Percentiles rank a stretch among this genome's conserved stretches.
These are phyloP conservation scores for Zarea fungicola DNA, from an alignment of 2,329 filamentous ascomycete genomes.

Conservation along the genomic window DNA sequence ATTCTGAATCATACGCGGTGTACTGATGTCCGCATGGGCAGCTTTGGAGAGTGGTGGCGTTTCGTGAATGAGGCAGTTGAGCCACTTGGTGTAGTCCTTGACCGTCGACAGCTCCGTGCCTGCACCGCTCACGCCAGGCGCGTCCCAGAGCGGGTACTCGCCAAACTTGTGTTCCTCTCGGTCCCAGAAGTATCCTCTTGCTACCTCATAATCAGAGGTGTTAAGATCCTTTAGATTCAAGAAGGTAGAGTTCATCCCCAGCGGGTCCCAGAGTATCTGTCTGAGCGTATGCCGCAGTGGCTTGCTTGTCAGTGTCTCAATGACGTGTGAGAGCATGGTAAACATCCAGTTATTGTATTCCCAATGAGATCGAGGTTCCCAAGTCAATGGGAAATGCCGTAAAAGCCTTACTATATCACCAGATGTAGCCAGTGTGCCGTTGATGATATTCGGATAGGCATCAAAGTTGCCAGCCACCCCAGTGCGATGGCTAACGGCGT, in stretches of 20 bases:
- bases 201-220: conserved; percentile 25
- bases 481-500: conserved; percentile 48
- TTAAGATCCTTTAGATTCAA: conserved; percentile 25
- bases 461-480: conserved; percentile 42
- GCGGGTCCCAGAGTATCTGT: conserved; percentile 38
- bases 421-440: conserved; percentile 26
- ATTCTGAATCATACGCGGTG: conserved; percentile 28
- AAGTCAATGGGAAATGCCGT: conserved; percentile 38
- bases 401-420: conserved; percentile 37
- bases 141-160: conserved; percentile 22
- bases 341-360: conserved; percentile 51
- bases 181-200: conserved; percentile 39
- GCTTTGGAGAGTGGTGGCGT: conserved; percentile 19
- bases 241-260: conserved; percentile 42
- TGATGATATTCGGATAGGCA: conserved; percentile 17
- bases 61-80: conserved; percentile 40
- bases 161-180: conserved; percentile 20
- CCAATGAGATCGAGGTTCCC: conserved; percentile 39
- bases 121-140: conserved; percentile 32
- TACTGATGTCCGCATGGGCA: conserved; percentile 25
- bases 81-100: conserved; percentile 47
- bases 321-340: conserved; percentile 36
- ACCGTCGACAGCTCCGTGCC: conserved; percentile 41
- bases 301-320: conserved; percentile 37
- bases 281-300: conserved; percentile 36